Evolutionary conservation across 2,329 filamentous ascomycete species (phyloP).

Genomic region (Chaetomium sp.): DNA sequence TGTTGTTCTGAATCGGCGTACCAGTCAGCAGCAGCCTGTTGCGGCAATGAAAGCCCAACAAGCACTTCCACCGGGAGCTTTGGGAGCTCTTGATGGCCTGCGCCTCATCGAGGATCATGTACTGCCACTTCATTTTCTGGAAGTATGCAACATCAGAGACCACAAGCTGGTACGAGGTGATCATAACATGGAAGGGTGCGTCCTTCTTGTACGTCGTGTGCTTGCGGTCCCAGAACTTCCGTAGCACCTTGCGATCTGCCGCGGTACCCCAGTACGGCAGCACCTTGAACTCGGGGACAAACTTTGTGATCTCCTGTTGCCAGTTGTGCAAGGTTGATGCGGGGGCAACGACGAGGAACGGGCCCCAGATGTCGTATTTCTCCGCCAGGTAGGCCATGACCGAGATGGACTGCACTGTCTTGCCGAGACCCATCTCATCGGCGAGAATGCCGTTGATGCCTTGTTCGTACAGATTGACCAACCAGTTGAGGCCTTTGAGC

Average conservation of each 20-base stretch:
- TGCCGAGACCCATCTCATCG: constrained; percentile 99
- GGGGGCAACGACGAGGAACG: constrained; percentile 93
- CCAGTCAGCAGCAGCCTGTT: constrained; percentile 92
- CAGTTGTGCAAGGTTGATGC: constrained; percentile 98
- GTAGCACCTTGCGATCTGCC: constrained; percentile 89
- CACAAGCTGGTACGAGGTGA: constrained; percentile 96
- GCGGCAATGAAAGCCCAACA: constrained; percentile 91
- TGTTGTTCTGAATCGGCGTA: constrained; percentile 99
- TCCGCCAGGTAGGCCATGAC: constrained; percentile 99
- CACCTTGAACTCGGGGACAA: constrained; percentile 92
- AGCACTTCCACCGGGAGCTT: constrained; percentile 94
- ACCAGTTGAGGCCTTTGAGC: constrained; percentile 98
- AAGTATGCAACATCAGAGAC: constrained; percentile 97
- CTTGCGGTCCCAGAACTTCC: constrained; percentile 99
- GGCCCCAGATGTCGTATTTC: constrained; percentile 97
- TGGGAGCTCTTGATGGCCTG: constrained; percentile 98
- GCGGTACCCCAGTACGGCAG: constrained; percentile 97
- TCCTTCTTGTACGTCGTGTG: constrained; percentile 94
- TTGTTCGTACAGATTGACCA: constrained; percentile 98
- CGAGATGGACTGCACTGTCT: constrained; percentile 98
- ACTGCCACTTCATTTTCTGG: constrained; percentile 99
- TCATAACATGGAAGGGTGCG: constrained; percentile 90
- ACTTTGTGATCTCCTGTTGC: constrained; percentile 96
- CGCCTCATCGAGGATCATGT: constrained; percentile 99
- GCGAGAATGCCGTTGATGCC: constrained; percentile 99